A percentile compares a stretch with the other conserved stretches of the same genome.
phyloP scores from a whole-genome alignment of 139 green algal genomes.

The Micractinium sp. region DNA sequence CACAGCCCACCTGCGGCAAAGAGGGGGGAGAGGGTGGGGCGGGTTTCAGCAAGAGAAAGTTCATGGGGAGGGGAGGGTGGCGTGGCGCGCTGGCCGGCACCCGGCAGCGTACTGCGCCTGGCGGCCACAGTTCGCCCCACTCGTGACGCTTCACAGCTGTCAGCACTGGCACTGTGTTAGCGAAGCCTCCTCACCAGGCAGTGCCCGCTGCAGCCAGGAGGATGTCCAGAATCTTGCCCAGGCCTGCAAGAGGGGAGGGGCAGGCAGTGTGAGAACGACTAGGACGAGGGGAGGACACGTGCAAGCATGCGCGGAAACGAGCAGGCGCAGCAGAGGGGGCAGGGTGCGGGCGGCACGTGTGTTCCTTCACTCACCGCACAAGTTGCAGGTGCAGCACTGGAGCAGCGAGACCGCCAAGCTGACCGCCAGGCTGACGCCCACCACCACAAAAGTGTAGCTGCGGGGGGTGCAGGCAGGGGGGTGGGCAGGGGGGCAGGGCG shows the following conservation, averaged over 20 bases:
- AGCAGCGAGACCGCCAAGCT: background rate
- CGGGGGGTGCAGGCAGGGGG: background rate
- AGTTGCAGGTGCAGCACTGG: conserved; percentile 30
- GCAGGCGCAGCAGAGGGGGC: no score
- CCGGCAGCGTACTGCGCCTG: no score
- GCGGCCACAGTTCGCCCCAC: no score
- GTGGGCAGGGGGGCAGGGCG: background rate
- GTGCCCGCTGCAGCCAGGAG: conserved; percentile 11
- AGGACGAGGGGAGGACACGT: no score
- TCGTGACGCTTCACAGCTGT: no score
- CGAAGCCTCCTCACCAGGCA: background rate
- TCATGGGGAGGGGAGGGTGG: no score
- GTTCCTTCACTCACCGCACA: conserved; percentile 2
- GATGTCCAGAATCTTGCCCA: conserved; percentile 23
- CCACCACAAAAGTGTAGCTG: conserved; percentile 16
- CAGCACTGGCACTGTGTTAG: no score
- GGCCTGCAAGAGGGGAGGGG: background rate
- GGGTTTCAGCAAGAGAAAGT: no score
- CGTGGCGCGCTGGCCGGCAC: no score
- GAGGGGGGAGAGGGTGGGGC: background rate
- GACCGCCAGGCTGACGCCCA: conserved; percentile 6
- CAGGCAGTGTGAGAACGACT: no score
- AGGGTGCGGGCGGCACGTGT: no score
- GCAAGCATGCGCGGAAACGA: no score
- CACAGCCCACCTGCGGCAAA: background rate